These are phyloP conservation scores for Lactarius tabidus DNA, from an alignment of 768 basidiomycete genomes.

Conservation along the genomic window DNA sequence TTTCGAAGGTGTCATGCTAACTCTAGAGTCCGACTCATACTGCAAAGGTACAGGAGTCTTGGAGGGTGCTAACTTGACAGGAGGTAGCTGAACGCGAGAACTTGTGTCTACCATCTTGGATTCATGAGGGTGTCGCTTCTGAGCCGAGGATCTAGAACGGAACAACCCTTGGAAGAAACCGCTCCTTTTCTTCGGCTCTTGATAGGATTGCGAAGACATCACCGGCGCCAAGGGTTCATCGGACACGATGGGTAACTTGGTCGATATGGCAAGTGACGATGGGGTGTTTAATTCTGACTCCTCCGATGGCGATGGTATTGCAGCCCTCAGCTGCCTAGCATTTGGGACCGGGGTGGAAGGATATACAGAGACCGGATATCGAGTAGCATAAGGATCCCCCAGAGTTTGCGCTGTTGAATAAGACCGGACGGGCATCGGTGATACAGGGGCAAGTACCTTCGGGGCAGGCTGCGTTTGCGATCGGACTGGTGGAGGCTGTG, in stretches of 20 bases:
- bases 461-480: slow-evolving; percentile 21
- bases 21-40: slow-evolving; percentile 23
- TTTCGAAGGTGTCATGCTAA: slow-evolving; percentile 1
- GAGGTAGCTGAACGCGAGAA: neutral
- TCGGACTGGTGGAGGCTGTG: slow-evolving; percentile 11
- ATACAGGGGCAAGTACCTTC: slow-evolving; percentile 6
- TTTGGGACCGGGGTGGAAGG: slow-evolving; percentile 12
- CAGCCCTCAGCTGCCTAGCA: slow-evolving; percentile 12
- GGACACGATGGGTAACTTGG: slow-evolving; percentile 20
- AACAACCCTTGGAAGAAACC: slow-evolving; percentile 27
- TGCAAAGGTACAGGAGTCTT: slow-evolving; percentile 4
- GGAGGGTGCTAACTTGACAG: slow-evolving; percentile 13
- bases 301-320: slow-evolving; percentile 22
- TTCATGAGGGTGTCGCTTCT: slow-evolving; percentile 16
- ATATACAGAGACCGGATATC: slow-evolving; percentile 16
- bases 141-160: slow-evolving; percentile 23
- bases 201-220: slow-evolving; percentile 22
- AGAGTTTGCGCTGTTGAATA: slow-evolving; percentile 15
- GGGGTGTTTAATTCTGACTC: slow-evolving; percentile 26
- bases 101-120: slow-evolving; percentile 10
- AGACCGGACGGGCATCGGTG: slow-evolving; percentile 21
- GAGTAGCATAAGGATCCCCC: slow-evolving; percentile 9
- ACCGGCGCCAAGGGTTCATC: slow-evolving; percentile 20
- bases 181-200: slow-evolving; percentile 25
- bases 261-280: slow-evolving; percentile 25